These are phyloP conservation scores for Saprolegnia diclina DNA, from an alignment of 352 stramenopile genomes.

Conservation along the genomic window DNA sequence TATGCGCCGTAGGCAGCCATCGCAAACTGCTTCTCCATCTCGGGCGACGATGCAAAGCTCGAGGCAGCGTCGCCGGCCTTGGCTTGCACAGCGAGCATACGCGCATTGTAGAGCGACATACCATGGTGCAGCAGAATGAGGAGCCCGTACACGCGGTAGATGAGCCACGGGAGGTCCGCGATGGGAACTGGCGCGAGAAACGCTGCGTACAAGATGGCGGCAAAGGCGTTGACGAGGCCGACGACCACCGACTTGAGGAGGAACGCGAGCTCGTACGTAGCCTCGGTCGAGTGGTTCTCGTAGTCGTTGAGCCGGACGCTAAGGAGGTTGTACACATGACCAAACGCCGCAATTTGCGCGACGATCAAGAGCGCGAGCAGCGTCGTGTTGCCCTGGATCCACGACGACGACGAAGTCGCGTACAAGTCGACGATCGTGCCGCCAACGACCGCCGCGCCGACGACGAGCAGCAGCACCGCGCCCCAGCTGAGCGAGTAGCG, in stretches of 20 bases:
- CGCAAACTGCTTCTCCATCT: conserved; percentile 57
- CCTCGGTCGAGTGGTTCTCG: conserved; percentile 97
- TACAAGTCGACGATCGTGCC: conserved; percentile 61
- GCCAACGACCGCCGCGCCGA: conserved; percentile 54
- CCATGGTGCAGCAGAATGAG: conserved; percentile 16
- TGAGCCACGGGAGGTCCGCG: conserved; percentile 7
- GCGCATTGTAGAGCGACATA: not conserved
- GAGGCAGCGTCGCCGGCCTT: not conserved
- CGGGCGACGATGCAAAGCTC: not conserved
- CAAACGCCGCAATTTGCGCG: conserved; percentile 72
- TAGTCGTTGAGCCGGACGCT: conserved; percentile 56
- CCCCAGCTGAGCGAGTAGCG: conserved; percentile 30
- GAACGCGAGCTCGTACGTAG: conserved; percentile 90
- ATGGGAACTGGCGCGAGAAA: conserved; percentile 42
- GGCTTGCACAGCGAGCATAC: not conserved
- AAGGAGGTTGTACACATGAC: conserved; percentile 58
- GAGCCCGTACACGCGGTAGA: conserved; percentile 21
- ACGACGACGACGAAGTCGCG: conserved; percentile 49
- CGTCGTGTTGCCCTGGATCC: conserved; percentile 48
- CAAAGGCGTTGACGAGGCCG: conserved; percentile 77
- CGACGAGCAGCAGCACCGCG: conserved; percentile 42
- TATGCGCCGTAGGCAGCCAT: conserved; percentile 75
- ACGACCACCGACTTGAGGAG: conserved; percentile 77
- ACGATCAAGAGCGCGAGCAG: conserved; percentile 59
- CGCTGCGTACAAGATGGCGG: conserved; percentile 70